Conservation (phyloP, 345 rosid genomes). For the Cardamine chenopodiifolia region DNA sequence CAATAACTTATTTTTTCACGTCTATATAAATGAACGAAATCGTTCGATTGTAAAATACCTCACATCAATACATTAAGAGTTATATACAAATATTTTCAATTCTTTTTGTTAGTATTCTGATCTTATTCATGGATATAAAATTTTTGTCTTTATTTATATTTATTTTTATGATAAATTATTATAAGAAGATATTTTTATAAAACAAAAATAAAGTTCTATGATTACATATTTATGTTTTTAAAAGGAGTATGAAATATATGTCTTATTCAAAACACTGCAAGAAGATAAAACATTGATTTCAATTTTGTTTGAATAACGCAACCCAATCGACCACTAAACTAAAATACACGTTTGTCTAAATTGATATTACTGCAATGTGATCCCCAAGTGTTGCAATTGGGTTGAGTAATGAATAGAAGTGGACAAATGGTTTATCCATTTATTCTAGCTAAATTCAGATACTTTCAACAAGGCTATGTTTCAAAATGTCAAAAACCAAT, state of each 20-base stretch:
- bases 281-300: background rate
- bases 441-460: background rate
- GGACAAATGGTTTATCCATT: conserved; percentile 6
- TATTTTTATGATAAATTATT: too few species aligned
- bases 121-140: too few species aligned
- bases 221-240: background rate
- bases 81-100: too few species aligned
- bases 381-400: conserved; percentile 20
- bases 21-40: too few species aligned
- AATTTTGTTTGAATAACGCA: conserved; percentile 22
- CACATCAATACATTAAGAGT: too few species aligned
- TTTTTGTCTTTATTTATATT: too few species aligned
- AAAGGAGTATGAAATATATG: background rate
- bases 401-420: conserved; percentile 20
- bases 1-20: too few species aligned
- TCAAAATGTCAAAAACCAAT: conserved; percentile 9
- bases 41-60: too few species aligned
- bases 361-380: conserved; percentile 9
- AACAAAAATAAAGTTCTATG: background rate
- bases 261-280: conserved; percentile 1
- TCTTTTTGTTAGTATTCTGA: too few species aligned
- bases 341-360: background rate
- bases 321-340: background rate
- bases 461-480: conserved; percentile 2
- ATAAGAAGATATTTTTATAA: too few species aligned